Base-by-base conservation (phyloP, 2,329 filamentous ascomycete genomes). In the Podosphaera leucotricha region DNA sequence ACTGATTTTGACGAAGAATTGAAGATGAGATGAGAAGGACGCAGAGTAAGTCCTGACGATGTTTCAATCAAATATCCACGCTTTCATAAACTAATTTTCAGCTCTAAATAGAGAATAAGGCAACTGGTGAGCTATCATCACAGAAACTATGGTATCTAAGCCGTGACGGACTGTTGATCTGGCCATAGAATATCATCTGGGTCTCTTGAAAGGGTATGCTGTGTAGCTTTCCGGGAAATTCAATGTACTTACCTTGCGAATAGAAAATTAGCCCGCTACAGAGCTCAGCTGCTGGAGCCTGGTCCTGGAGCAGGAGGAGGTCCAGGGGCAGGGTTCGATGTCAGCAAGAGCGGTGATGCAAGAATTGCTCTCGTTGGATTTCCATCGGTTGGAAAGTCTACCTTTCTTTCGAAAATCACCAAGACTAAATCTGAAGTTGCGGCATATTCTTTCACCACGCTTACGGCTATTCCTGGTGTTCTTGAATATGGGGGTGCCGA, bases 21-120 rank as follows among this genome's bases (percentile, higher is more conserved):
- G 90, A 98, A 73, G 86, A 93, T 66, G 90, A 98, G 79, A 98
- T 98, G 90, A 78, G 75, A 62, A 87, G 75, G 75, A 98, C 90
- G 57, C 90, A 98, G 68, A 98, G 87, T 93, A 75, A 68, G 74
- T 52, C 38, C 41, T 44, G 41, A 13, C 37, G 18, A 19, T 22
- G 21, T 40, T 43, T 46, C 38, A 20, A 20, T 7, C 35, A 15
- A 22, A 26, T 11, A 43, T 7, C 18, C 6, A 2, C 15, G 15
- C 33, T 18, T 30, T 15, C 20, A 10, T n/a, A 2, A 35, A 18
- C 20, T n/a, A 43, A 33, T 20, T 8, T 43, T 21, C n/a, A 2
- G 19, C 22, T 6, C 13, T 19, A 28, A 19, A 11, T 57, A 93
- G 87, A 98, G 65, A 98, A 98, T 60, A 98, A 98, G 75, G 87